Base-by-base conservation (phyloP, 768 basidiomycete species). In the Naganishia vishniacii region DNA sequence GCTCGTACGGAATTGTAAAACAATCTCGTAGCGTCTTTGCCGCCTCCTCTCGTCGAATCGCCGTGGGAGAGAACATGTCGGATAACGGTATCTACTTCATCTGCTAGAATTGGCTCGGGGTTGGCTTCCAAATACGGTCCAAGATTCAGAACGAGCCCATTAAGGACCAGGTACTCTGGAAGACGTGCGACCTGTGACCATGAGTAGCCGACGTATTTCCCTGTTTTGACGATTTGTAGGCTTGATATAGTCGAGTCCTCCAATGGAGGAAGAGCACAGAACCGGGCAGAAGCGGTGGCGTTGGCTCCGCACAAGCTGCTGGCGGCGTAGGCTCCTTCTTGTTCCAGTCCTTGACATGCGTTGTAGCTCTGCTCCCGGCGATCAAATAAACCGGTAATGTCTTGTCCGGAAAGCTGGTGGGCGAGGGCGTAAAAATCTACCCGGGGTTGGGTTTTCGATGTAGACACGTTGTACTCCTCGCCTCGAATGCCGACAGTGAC, bases 61-160 rank as follows among this genome's bases (percentile, higher is more conserved):
- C 28, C 48, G 37, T 32, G 49, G 40, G 78, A 73, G 40, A 94
- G 79, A 40, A 92, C 78, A 12, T 84, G 84, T 37, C 94, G 89
- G 69, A 99, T 84, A 61, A 87, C 88, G 9, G 78, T 75, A 78
- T 99, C 95, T 67, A 97, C 85, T 34, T 80, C 79, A 76, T 99
- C 95, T 59, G 81, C 80, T 7, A 84, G 71, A 58, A 93, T 81
- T 12, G 88, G 73, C 29, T 69, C 82, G 23, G 85, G 84, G 70
- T 95, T 88, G 20, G 86, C 82, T 25, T 79, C 75, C 60, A 95
- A 80, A 80, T 99, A 99, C 6, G 91, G 86, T 59, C 82, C 82
- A 80, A 99, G 83, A 78, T 99, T 95, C 74, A 98, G 85, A 48
- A 99, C 95, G 41, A 86, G 84, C 32, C 95, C 95, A 70, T 98